Percentiles rank a stretch among this genome's conserved stretches.
Conservation (phyloP, 345 rosid genomes). For the Anastatica hierochuntica region DNA sequence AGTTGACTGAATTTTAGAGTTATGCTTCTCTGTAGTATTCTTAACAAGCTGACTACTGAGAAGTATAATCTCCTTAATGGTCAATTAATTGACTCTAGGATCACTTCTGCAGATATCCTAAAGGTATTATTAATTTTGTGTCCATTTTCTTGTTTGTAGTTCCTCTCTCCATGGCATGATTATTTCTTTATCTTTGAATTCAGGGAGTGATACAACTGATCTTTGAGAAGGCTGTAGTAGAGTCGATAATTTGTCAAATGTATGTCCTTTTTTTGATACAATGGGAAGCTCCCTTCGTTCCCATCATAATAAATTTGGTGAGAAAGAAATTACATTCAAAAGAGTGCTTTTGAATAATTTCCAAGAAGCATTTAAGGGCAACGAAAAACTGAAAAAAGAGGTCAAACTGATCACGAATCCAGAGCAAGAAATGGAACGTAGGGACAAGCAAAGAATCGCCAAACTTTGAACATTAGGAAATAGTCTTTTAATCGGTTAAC, state of each 20-base stretch:
- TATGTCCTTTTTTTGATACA: conserved; percentile 75
- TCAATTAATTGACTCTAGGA: conserved; percentile 79
- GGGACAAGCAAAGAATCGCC: conserved; percentile 68
- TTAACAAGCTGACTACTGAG: conserved; percentile 87
- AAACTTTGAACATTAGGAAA: conserved; percentile 89
- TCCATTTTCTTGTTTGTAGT: background rate
- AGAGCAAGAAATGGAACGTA: conserved; percentile 69
- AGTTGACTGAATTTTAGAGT: background rate
- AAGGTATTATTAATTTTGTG: conserved; percentile 34
- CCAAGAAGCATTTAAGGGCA: conserved; percentile 94
- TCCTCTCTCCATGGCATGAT: background rate
- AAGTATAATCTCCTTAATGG: conserved; percentile 86
- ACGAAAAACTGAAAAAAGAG: conserved; percentile 71
- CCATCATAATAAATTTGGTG: conserved; percentile 80
- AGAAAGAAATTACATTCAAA: conserved; percentile 79
- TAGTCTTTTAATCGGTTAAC: conserved; percentile 86
- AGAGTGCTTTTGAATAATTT: conserved; percentile 75
- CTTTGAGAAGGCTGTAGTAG: conserved; percentile 88
- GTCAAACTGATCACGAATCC: conserved; percentile 63
- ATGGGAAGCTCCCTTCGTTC: conserved; percentile 62
- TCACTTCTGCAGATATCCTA: conserved; percentile 61
- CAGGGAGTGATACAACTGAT: conserved; percentile 86
- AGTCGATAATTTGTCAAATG: conserved; percentile 92
- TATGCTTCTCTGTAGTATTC: conserved; percentile 41
- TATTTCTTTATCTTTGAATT: background rate